These are phyloP conservation scores for Parachaetomium inaequale DNA, from an alignment of 495 filamentous ascomycete genomes.

Conservation along the genomic window DNA sequence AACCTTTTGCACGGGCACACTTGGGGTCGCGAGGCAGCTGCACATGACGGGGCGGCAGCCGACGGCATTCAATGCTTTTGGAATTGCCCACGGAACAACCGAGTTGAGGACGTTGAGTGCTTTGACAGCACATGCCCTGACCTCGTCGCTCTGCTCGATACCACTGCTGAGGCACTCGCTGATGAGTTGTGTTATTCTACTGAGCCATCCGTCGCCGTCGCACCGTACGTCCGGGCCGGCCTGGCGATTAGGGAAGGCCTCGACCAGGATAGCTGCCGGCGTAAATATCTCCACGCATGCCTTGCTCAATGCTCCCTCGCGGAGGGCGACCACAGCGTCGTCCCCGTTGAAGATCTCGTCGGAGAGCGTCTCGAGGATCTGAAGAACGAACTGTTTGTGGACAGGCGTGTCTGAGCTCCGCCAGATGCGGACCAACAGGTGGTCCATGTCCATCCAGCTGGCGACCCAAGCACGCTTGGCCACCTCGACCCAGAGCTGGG, in stretches of 20 bases:
- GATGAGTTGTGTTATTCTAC: slow-evolving; percentile 70
- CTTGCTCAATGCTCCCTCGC: slow-evolving; percentile 78
- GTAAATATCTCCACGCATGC: slow-evolving; percentile 92
- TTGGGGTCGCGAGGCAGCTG: slow-evolving; percentile 65
- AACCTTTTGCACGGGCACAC: slow-evolving; percentile 62
- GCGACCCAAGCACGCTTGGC: slow-evolving; percentile 88
- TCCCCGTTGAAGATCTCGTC: slow-evolving; percentile 92
- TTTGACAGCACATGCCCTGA: slow-evolving; percentile 66
- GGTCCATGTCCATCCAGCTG: slow-evolving; percentile 95
- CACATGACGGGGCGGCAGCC: slow-evolving; percentile 69
- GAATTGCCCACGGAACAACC: slow-evolving; percentile 76
- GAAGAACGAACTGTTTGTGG: slow-evolving; percentile 76
- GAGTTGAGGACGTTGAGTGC: slow-evolving; percentile 71
- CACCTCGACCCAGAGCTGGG: slow-evolving; percentile 91
- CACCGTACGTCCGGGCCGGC: slow-evolving; percentile 59
- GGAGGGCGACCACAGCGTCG: slow-evolving; percentile 75
- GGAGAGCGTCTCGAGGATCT: slow-evolving; percentile 84
- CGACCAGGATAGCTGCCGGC: slow-evolving; percentile 66
- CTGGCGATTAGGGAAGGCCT: slow-evolving; percentile 66
- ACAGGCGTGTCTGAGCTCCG: slow-evolving; percentile 55
- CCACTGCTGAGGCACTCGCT: slow-evolving; percentile 66
- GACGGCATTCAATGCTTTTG: slow-evolving; percentile 68
- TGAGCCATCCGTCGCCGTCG: slow-evolving; percentile 83
- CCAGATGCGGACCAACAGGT: slow-evolving; percentile 78
- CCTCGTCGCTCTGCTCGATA: slow-evolving; percentile 57